These are phyloP conservation scores for Gnaphalium uliginosum DNA, from an alignment of 129 eudicot species.

Conservation along the genomic window DNA sequence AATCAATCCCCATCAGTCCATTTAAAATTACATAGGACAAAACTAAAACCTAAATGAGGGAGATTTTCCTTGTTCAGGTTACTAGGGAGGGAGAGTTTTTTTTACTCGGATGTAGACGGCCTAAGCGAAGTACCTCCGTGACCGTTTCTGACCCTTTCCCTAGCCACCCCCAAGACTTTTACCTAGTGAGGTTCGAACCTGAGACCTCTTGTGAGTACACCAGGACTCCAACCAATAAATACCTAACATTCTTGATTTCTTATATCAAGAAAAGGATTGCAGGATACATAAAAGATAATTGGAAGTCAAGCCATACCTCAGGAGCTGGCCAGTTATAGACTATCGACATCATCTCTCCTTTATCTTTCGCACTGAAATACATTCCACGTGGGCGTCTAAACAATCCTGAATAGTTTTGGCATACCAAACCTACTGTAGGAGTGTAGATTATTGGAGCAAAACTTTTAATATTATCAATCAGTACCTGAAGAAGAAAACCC, in stretches of 20 bases:
- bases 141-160: no score
- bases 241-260: neutral
- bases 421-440: constrained; percentile 97
- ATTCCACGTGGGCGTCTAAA: constrained; percentile 99
- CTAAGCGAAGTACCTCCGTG: no score
- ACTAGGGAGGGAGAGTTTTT: no score
- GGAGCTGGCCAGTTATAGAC: constrained; percentile 96
- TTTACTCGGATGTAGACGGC: no score
- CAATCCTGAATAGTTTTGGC: constrained; percentile 98
- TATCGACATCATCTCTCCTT: constrained; percentile 99
- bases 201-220: no score
- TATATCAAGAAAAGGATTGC: neutral
- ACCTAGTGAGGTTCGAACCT: no score
- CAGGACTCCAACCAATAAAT: neutral
- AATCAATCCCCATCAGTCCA: neutral
- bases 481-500: constrained; percentile 53
- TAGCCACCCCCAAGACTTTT: no score
- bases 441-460: constrained; percentile 98
- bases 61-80: no score
- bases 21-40: neutral
- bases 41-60: no score
- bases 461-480: constrained; percentile 86
- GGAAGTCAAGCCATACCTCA: constrained; percentile 47
- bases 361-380: constrained; percentile 99
- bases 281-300: neutral